Percentiles rank a stretch among this genome's conserved stretches.
Evolutionary conservation across 78 protist species (phyloP).

Genomic region (Salpingoeca rosetta): DNA sequence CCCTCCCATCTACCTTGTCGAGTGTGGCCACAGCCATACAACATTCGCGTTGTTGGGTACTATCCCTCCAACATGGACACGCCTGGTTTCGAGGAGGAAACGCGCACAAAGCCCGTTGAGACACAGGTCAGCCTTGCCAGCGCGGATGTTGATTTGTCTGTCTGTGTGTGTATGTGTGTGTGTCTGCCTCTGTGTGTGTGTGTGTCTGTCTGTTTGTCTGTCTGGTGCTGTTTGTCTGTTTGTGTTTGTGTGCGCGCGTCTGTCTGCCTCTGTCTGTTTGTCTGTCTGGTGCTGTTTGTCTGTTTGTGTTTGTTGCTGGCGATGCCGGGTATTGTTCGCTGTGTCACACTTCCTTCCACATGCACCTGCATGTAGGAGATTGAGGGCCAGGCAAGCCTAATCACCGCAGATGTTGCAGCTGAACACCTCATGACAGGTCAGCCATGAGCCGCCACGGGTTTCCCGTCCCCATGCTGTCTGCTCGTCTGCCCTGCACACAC

Average conservation of each 20-base stretch:
- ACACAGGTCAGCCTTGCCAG: not conserved
- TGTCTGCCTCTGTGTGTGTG: too few species aligned
- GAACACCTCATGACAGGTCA: not conserved
- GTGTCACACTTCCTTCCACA: not conserved
- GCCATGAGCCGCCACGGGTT: not conserved
- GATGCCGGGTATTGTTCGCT: not conserved
- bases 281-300: too few species aligned
- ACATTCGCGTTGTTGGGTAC: conserved; percentile 16
- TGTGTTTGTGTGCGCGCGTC: too few species aligned
- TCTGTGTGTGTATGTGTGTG: too few species aligned
- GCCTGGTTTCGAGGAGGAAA: conserved; percentile 41
- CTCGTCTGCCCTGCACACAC: not conserved
- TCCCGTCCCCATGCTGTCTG: not conserved
- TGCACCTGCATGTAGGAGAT: not conserved
- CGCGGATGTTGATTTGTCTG: not conserved
- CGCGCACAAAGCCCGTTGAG: conserved; percentile 38
- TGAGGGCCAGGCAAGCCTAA: not conserved
- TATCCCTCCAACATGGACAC: conserved; percentile 51
- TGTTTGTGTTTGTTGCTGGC: not conserved
- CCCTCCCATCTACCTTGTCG: not conserved
- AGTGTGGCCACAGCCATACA: not conserved
- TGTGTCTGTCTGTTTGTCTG: too few species aligned
- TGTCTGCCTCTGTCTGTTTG: too few species aligned
- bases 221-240: too few species aligned
- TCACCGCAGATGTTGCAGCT: not conserved